Base-by-base conservation (phyloP, 2,329 filamentous ascomycete species). In the Tolypocladium amazonense region DNA sequence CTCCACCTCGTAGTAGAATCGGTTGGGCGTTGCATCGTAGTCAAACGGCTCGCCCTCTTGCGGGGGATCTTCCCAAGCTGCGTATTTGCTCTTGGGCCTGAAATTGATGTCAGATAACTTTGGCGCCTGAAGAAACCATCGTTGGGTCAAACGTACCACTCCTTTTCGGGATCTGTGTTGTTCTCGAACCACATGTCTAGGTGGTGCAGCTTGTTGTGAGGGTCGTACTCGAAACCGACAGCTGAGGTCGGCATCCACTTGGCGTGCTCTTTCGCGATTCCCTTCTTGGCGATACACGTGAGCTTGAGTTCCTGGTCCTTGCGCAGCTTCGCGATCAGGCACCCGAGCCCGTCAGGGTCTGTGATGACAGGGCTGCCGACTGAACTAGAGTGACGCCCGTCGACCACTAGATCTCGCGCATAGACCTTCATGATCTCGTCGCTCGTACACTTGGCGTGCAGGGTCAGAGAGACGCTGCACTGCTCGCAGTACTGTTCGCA, bases 201-300 rank as follows among this genome's bases (percentile, higher is more conserved):
- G 75, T 99, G 94, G 65, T 88, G 85, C 65, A 99, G 79, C 77
- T 96, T 97, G 78, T 99, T 99, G 74, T 95, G 89, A 62, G 94
- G 94, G 72, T 99, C 94, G 74, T 99, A 99, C 75, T 99, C 94
- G 72, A 99, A 99, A 30, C 91, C 92, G 47, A 99, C 87, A 4
- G 94, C 94, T 47, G 92, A 84, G 41, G 90, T 93, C 2, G 94
- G 92, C 69, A 91, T 89, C 94, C 94, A 99, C 75, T 99, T 99
- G 12, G 94, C 90, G 75, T 99, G 94, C 74, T 99, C 94, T 80
- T 99, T 99, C 43, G 93, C 92, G 65, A 97, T 97, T 1, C 94
- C 94, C 81, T 97, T 97, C 81, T 96, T 97, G 57, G 93, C 94
- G 65, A 97, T 89, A 71, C 93, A 97, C 62, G 85, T 89, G 70